phyloP scores from a whole-genome alignment of 192 early-diverging fungal species.

The Coemansia sp. region DNA sequence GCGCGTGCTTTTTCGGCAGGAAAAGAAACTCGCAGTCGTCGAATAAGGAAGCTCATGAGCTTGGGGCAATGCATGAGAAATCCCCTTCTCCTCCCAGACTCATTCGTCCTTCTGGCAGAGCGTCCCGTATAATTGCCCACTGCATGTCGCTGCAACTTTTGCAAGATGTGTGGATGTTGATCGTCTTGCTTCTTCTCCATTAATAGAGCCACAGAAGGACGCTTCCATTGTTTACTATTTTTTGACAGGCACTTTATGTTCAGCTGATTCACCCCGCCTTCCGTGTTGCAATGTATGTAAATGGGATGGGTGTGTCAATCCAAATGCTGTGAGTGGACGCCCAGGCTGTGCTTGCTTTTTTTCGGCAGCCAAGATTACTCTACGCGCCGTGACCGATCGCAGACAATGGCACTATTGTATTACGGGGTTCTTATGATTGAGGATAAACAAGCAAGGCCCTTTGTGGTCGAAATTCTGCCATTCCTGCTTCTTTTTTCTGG shows the following conservation, averaged over 20 bases:
- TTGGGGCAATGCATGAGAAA: no score
- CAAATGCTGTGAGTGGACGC: background rate
- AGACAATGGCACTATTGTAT: background rate
- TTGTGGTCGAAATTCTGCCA: no score
- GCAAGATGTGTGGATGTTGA: background rate
- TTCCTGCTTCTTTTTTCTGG: background rate
- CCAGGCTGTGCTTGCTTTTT: background rate
- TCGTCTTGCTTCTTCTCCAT: background rate
- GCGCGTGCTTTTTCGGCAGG: no score
- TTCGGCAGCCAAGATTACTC: background rate
- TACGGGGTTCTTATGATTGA: background rate
- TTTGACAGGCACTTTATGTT: background rate
- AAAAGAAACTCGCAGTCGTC: background rate
- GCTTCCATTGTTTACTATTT: background rate
- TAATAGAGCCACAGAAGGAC: background rate
- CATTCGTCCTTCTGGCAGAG: background rate
- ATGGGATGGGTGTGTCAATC: background rate
- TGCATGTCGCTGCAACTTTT: background rate
- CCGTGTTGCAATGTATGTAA: background rate
- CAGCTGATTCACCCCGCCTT: background rate
- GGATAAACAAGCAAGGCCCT: no score
- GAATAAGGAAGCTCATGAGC: background rate
- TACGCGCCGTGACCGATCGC: background rate
- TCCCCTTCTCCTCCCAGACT: background rate
- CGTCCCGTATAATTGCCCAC: slow-evolving; percentile 8